These are phyloP conservation scores for Mortierella sp. DNA, from an alignment of 371 early-diverging fungal genomes.

Conservation along the genomic window DNA sequence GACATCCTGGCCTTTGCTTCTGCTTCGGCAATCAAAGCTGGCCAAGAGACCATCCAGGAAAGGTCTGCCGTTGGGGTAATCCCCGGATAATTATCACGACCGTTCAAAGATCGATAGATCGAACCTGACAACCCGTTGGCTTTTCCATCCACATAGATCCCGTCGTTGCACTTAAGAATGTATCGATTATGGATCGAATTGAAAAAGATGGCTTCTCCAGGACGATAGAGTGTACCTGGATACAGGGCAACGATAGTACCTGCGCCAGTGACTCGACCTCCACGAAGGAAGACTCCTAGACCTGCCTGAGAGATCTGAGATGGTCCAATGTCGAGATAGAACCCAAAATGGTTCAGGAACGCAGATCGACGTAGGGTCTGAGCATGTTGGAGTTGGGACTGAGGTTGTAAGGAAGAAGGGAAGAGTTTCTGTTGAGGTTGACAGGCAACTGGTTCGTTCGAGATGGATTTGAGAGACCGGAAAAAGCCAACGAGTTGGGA, in stretches of 20 bases:
- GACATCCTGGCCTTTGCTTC: conserved; percentile 7
- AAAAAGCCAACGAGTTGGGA: conserved; percentile 18
- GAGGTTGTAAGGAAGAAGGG: not conserved
- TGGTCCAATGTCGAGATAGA: conserved; percentile 22
- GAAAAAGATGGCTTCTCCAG: conserved; percentile 64
- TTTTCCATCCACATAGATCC: conserved; percentile 67
- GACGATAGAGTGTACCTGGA: conserved; percentile 61
- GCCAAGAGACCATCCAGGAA: conserved; percentile 58
- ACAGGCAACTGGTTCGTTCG: too few species aligned
- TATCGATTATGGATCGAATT: conserved; percentile 64
- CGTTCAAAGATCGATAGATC: conserved; percentile 57
- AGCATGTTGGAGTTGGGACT: not conserved
- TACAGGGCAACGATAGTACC: conserved; percentile 43
- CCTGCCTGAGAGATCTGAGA: conserved; percentile 36
- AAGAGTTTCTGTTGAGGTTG: not conserved
- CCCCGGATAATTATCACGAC: conserved; percentile 68
- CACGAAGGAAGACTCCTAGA: conserved; percentile 24
- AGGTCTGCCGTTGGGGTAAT: conserved; percentile 60
- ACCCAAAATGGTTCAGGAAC: conserved; percentile 23
- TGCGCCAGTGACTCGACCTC: not conserved
- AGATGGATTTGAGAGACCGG: conserved; percentile 15
- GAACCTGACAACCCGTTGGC: conserved; percentile 57
- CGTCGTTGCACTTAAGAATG: conserved; percentile 65
- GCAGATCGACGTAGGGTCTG: not conserved
- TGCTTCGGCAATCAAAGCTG: too few species aligned